Evolutionary conservation across 352 stramenopile genomes (phyloP).

Genomic region (Phytophthora ramorum): DNA sequence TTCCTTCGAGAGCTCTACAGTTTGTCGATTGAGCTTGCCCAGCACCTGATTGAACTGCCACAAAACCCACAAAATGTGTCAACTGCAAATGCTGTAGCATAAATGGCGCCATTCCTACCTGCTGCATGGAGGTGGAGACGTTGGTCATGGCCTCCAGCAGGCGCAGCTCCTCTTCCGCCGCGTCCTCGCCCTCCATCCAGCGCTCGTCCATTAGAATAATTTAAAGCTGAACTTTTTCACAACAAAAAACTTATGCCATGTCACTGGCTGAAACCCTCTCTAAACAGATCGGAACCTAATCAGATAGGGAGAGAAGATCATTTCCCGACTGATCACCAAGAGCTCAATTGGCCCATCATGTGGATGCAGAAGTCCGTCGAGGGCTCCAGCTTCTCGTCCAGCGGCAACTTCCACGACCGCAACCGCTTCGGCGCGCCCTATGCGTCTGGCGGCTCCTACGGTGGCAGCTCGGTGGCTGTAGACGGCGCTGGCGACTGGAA

Average conservation of each 20-base stretch:
- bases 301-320: slow-evolving; percentile 24
- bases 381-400: slow-evolving; percentile 40
- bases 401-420: slow-evolving; percentile 57
- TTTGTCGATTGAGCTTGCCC: slow-evolving; percentile 53
- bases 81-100: background rate
- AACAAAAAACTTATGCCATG: no score
- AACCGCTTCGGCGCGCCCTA: slow-evolving; percentile 53
- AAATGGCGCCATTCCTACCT: slow-evolving; percentile 29
- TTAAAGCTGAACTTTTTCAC: background rate
- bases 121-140: slow-evolving; percentile 50
- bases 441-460: slow-evolving; percentile 31
- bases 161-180: slow-evolving; percentile 55
- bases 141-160: slow-evolving; percentile 52
- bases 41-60: slow-evolving; percentile 61
- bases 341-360: slow-evolving; percentile 10
- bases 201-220: slow-evolving; percentile 33
- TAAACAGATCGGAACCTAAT: slow-evolving; percentile 11
- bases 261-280: background rate
- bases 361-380: slow-evolving; percentile 79
- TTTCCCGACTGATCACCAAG: slow-evolving; percentile 6
- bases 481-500: slow-evolving; percentile 63
- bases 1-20: slow-evolving; percentile 54
- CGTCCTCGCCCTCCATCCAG: slow-evolving; percentile 38
- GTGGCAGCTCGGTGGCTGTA: slow-evolving; percentile 15
- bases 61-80: slow-evolving; percentile 3